Evolutionary conservation across 2,329 filamentous ascomycete species (phyloP), one percentile per base, ranked within the genome.

Genomic region (Colletotrichum viniferum): DNA sequence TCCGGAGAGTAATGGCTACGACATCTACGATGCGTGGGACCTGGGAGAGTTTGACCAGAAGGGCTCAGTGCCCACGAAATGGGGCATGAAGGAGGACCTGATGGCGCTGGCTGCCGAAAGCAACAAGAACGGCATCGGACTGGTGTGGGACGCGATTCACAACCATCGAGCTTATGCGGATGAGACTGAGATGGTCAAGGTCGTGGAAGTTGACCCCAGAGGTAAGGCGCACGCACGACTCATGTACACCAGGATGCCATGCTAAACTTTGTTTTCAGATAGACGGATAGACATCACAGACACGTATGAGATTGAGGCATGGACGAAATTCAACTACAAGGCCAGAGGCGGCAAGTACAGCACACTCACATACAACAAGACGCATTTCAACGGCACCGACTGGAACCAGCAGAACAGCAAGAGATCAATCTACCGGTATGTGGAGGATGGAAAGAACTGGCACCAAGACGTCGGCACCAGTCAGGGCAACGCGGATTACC

Each of bases 121-220:
- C 56, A 64, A 71, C 38, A 73, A 60, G 28, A 67, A 60, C 28
- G 32, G 58, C 34, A 69, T 76, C 13, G 73, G 69, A 8, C 48
- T 76, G 2, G 63, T 76, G 26, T 76, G 73, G 73, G 73, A 76
- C 24, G 73, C 73, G 4, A 73, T 76, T 52, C 73, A 76, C 58
- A 76, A 76, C 64, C 73, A 76, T 13, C 73, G 73, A 21, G 73
- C 73, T 18, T 76, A 76, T n/a, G 73, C 69, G 7, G 73, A 76
- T 36, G 24, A 38, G 30, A 76, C 73, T 8, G 73, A 76, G 48
- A 76, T 64, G 73, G 69, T 76, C 12, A 76, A 68, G 32, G 73
- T 69, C 9, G 73, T 76, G 2, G 73, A 76, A 10, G 73, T 73
- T 4, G 69, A 73, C 16, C 73, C 73, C 21, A 68, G 24, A 34